These are phyloP conservation scores for Combretum micranthum DNA, from an alignment of 345 rosid genomes.

Conservation along the genomic window DNA sequence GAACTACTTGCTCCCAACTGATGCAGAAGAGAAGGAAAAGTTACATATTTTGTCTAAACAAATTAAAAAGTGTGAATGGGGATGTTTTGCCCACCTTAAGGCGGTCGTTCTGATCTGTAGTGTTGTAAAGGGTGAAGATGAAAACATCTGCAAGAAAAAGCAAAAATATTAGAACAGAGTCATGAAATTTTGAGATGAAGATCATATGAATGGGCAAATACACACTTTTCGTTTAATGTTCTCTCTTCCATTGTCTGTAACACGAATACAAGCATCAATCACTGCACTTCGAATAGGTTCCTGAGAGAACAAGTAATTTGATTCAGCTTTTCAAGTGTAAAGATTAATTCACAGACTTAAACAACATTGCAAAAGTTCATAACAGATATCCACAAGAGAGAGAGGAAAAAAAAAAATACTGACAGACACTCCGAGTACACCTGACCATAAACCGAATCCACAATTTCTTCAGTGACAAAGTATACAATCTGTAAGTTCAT, in stretches of 20 bases:
- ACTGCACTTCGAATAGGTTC: slow-evolving; percentile 65
- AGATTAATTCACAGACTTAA: too few relatives aligned
- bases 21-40: not conserved
- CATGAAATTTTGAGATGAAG: not conserved
- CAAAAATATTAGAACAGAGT: slow-evolving; percentile 10
- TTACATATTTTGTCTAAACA: not conserved
- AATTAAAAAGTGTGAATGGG: not conserved
- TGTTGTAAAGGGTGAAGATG: slow-evolving; percentile 70
- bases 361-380: too few relatives aligned
- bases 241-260: slow-evolving; percentile 91
- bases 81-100: slow-evolving; percentile 48
- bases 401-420: too few relatives aligned
- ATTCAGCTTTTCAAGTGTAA: too few relatives aligned
- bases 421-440: too few relatives aligned
- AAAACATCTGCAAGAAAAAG: slow-evolving; percentile 57
- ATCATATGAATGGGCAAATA: not conserved
- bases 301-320: slow-evolving; percentile 27
- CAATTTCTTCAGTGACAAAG: too few relatives aligned
- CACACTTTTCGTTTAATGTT: slow-evolving; percentile 75
- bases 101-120: slow-evolving; percentile 61
- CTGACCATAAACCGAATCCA: too few relatives aligned
- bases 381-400: too few relatives aligned
- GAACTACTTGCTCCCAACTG: slow-evolving; percentile 94
- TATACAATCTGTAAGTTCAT: too few relatives aligned
- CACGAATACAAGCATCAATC: slow-evolving; percentile 65